Conservation (phyloP, 768 basidiomycete genomes). For the Rhodotorula babjevae region DNA sequence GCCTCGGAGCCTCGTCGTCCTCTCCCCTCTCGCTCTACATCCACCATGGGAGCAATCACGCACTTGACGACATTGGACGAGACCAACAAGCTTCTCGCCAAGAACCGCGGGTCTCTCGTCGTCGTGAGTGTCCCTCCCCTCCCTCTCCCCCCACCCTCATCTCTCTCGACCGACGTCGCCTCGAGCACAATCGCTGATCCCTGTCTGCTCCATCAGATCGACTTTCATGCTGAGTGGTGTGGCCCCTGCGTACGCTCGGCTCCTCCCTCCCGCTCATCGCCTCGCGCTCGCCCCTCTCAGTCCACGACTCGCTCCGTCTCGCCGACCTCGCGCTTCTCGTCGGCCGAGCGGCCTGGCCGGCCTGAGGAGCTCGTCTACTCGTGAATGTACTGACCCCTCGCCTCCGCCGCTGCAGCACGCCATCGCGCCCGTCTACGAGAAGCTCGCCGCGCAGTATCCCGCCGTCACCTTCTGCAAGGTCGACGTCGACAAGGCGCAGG, state of each 20-base stretch:
- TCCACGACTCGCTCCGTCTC: no score
- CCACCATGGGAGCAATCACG: constrained; percentile 38
- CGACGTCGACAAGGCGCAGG: constrained; percentile 48
- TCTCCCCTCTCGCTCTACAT: no score
- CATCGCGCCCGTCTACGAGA: constrained; percentile 48
- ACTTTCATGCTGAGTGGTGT: constrained; percentile 34
- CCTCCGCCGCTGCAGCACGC: constrained; percentile 6
- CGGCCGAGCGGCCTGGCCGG: no score
- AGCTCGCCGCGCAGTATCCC: constrained; percentile 45
- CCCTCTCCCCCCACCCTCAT: neutral
- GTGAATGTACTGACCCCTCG: neutral
- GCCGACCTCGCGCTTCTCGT: no score
- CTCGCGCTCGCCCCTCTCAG: neutral
- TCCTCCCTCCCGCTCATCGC: neutral
- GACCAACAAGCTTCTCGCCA: constrained; percentile 28
- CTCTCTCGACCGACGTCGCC: neutral
- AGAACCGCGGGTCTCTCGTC: constrained; percentile 15
- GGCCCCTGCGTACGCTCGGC: constrained; percentile 16
- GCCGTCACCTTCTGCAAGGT: constrained; percentile 48
- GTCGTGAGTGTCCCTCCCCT: constrained; percentile 1
- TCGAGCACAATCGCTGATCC: no score
- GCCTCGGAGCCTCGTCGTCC: no score
- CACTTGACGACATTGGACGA: constrained; percentile 10
- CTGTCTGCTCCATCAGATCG: no score
- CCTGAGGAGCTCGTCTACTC: no score